Evolutionary conservation across 345 rosid genomes (phyloP), one percentile per base, ranked within the genome.

Genomic region (Pistacia vera): DNA sequence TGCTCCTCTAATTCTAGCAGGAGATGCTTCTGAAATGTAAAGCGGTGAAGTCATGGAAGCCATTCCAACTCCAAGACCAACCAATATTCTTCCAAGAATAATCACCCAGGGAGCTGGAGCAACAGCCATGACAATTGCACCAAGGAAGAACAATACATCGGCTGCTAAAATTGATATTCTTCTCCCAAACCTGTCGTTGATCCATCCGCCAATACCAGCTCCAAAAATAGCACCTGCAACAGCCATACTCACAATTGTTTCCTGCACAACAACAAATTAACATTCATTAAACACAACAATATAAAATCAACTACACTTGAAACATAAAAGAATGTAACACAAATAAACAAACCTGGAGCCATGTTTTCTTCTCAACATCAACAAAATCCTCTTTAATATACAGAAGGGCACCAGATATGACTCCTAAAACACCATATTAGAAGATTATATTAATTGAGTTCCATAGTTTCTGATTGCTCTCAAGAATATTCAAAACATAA

Each of bases 41-140:
- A 96, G 96, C 35, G 99, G 98, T 0, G 99, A 72, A 0, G 97
- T 92, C 98, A 96, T 93, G 72, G 99, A 96, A 59, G 97, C 99
- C 97, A 90, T 93, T 61, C 98, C 98, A 5, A 93, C 98, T 11
- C 99, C 99, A 2, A 93, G 78, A 5, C 99, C 99, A 16, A 93
- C 95, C 5, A 96, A 84, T 70, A 92, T 55, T 76, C 98, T 90
- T 8, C 98, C 99, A 0, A 92, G 0, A 56, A 93, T 84, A 62
- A 93, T 86, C 55, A 96, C 79, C 91, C 90, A 86, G 0, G 97
- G 97, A 60, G 81, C 87, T 0, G 93, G 94, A 77, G 99, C 91
- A 11, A 72, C 1, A 0, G 93, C 95, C 99, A 96, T 96, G 30
- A 91, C 65, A 1, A 90, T 4, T 0, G 97, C 92, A 2, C 98